Evolutionary conservation across 306 rosid species (phyloP), one percentile per base, ranked within the genome.

Genomic region (Ammopiptanthus mongolicus): DNA sequence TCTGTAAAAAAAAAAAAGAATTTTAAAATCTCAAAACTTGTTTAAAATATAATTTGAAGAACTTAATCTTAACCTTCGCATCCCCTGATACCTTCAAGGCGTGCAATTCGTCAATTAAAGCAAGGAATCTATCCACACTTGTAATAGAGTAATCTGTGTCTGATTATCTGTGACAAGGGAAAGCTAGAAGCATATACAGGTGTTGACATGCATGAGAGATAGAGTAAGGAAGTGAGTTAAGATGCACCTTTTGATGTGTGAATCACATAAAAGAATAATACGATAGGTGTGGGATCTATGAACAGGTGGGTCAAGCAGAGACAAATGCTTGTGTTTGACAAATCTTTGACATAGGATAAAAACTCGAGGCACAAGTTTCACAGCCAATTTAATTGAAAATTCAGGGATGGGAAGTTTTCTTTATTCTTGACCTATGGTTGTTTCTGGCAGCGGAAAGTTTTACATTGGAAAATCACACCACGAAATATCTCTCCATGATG

Each of bases 261-360:
- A 75, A 47, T 69, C 68, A 41, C 44, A 52, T 21, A 29, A 75
- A 75, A 75, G 77, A 81, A 81, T 58, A 66, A 44, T 51, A 18
- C 58, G 19, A 57, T 28, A 65, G 50, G 58, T 58, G 56, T 34
- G 23, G 31, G 29, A 34, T 8, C 48, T 31, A 53, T 67, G 65
- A 80, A 74, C 71, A 66, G 29, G 76, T 80, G 80, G 80, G 76
- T 74, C 65, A 57, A 46, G 58, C 12, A 11, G 47, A 80, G 61
- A 65, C 64, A 57, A 36, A 37, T 57, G 71, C 79, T 36, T 73
- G 28, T 73, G 37, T 73, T 79, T 72, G 33, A 79, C 68, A 64
- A 55, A 41, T 65, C 46, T 65, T 72, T 55, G 23, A 72, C 53
- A n/a, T 21, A 21, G 55, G 41, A 55, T 33, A 0, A 3, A 3